Percentiles rank a stretch among this genome's conserved stretches.
Conservation (phyloP, 306 rosid genomes). For the Vigna hirtella region DNA sequence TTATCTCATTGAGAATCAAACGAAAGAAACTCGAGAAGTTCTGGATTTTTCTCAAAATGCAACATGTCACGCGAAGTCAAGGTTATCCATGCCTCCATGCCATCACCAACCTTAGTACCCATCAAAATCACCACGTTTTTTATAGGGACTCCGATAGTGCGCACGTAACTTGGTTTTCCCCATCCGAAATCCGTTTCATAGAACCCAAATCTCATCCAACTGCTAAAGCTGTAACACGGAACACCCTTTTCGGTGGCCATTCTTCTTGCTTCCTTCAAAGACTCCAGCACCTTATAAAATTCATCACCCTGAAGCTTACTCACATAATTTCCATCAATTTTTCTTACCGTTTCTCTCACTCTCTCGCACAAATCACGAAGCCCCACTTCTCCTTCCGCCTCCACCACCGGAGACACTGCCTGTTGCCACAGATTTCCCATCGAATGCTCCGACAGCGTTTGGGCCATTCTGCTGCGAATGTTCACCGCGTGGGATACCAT, state of each 20-base stretch:
- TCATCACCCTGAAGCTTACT: slow-evolving; percentile 6
- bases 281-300: not conserved
- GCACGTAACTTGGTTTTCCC: slow-evolving; percentile 56
- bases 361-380: not conserved
- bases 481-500: slow-evolving; percentile 35
- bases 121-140: slow-evolving; percentile 7
- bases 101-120: slow-evolving; percentile 40
- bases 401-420: not conserved
- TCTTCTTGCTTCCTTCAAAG: not conserved
- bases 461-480: slow-evolving; percentile 24
- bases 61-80: slow-evolving; percentile 49
- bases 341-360: not conserved
- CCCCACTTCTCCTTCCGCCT: not conserved
- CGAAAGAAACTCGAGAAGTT: slow-evolving; percentile 9
- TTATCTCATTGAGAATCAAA: not conserved
- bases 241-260: not conserved
- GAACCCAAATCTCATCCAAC: slow-evolving; percentile 41
- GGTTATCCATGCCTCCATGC: slow-evolving; percentile 64
- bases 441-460: not conserved
- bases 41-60: slow-evolving; percentile 34
- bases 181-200: slow-evolving; percentile 57
- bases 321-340: not conserved
- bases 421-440: slow-evolving; percentile 29
- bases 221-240: slow-evolving; percentile 22
- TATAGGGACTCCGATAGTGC: slow-evolving; percentile 24